phyloP scores from a whole-genome alignment of 192 early-diverging fungal genomes.

The Coemansia sp. region DNA sequence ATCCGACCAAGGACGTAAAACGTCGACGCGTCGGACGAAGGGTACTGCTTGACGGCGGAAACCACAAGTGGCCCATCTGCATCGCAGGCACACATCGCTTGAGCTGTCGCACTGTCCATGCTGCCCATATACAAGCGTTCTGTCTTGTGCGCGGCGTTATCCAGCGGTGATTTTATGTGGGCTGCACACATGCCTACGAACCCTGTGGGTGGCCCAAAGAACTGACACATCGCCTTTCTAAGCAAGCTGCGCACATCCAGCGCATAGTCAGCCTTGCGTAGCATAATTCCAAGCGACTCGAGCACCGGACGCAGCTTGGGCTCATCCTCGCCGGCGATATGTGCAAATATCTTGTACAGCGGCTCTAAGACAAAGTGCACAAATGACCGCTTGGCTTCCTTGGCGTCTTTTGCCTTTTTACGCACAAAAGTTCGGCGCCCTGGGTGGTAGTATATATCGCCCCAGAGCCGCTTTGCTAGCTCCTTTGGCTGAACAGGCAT shows the following conservation, averaged over 20 bases:
- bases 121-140: constrained; percentile 65
- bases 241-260: constrained; percentile 88
- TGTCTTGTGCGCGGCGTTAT: constrained; percentile 65
- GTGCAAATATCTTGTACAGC: constrained; percentile 90
- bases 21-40: constrained; percentile 76
- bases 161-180: constrained; percentile 78
- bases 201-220: constrained; percentile 86
- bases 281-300: constrained; percentile 73
- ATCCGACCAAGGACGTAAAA: constrained; percentile 94
- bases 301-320: constrained; percentile 70
- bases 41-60: constrained; percentile 89
- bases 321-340: constrained; percentile 57
- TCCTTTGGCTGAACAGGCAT: constrained; percentile 59
- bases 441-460: constrained; percentile 88
- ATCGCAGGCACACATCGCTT: constrained; percentile 76
- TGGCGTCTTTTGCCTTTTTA: constrained; percentile 56
- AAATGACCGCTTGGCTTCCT: constrained; percentile 75
- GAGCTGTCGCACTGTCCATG: constrained; percentile 59
- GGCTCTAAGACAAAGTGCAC: constrained; percentile 96
- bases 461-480: constrained; percentile 94
- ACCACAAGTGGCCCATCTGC: constrained; percentile 92
- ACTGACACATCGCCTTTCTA: constrained; percentile 76
- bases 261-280: constrained; percentile 73
- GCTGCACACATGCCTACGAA: constrained; percentile 88
- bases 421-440: constrained; percentile 80